Evolutionary conservation across 495 filamentous ascomycete species (phyloP).

Genomic region (Penicillium steckii): DNA sequence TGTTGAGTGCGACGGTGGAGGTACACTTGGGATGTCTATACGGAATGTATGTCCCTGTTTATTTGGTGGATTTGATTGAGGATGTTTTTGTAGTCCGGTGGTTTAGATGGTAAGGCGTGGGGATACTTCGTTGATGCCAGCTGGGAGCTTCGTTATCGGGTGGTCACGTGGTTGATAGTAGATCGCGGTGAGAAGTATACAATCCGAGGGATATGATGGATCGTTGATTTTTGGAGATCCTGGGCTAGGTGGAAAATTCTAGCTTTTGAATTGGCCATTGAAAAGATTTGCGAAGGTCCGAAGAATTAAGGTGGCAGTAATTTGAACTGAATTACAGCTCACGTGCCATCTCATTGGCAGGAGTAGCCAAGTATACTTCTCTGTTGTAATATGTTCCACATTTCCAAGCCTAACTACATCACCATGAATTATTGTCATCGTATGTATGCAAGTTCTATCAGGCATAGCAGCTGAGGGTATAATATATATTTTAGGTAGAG

Average conservation of each 20-base stretch:
- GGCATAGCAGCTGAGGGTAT: no score
- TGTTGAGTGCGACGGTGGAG: constrained; percentile 1
- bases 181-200: background rate
- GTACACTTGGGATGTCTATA: background rate
- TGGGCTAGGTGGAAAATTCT: background rate
- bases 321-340: no score
- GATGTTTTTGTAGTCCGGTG: background rate
- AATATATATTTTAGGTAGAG: background rate
- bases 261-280: no score
- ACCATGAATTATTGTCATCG: no score
- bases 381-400: no score
- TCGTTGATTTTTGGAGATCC: background rate
- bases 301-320: no score
- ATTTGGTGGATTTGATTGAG: background rate
- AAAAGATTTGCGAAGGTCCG: no score
- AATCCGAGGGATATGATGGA: background rate
- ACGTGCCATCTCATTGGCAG: no score
- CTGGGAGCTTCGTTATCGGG: constrained; percentile 34
- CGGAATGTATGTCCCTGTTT: background rate
- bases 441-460: no score
- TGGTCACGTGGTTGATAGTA: constrained; percentile 26
- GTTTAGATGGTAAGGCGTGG: constrained; percentile 12
- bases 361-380: no score
- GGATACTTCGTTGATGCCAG: constrained; percentile 27
- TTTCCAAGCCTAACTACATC: no score